These are phyloP conservation scores for Orbilia blumenaviensis DNA, from an alignment of 2,329 filamentous ascomycete species.

Conservation along the genomic window DNA sequence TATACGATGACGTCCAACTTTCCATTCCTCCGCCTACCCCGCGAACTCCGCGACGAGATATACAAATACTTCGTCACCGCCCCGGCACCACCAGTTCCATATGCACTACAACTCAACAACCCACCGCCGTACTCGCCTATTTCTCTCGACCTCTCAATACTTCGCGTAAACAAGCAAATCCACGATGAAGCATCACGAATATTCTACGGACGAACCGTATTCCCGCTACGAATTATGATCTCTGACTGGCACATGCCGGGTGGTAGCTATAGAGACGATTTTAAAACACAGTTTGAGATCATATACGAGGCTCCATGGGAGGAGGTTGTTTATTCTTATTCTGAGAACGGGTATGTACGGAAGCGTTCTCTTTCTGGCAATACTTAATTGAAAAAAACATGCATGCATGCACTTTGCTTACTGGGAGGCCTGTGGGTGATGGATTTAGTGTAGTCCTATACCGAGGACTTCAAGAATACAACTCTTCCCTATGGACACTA, in stretches of 20 bases:
- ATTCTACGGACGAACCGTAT: neutral
- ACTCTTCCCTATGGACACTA: too few species aligned
- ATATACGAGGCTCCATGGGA: neutral
- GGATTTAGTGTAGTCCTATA: too few species aligned
- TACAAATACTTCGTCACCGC: constrained; percentile 2
- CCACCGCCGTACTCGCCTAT: neutral
- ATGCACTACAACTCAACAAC: neutral
- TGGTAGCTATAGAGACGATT: too few species aligned
- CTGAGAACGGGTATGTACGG: neutral
- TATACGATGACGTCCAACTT: neutral
- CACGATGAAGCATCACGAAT: neutral
- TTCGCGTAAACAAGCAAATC: constrained; percentile 19
- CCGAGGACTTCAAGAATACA: too few species aligned
- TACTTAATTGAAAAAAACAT: too few species aligned
- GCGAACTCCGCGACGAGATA: constrained; percentile 40
- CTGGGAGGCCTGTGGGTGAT: too few species aligned
- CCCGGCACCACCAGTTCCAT: neutral
- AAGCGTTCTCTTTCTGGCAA: too few species aligned
- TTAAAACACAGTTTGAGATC: neutral
- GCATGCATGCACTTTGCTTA: too few species aligned
- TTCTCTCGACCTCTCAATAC: neutral
- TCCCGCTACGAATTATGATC: neutral
- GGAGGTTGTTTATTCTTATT: neutral
- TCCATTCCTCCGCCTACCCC: constrained; percentile 32
- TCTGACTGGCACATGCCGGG: neutral